A percentile compares a stretch with the other conserved stretches of the same genome.
phyloP scores from a whole-genome alignment of 1,139 yeast genomes.

The Diutina neorugosa region DNA sequence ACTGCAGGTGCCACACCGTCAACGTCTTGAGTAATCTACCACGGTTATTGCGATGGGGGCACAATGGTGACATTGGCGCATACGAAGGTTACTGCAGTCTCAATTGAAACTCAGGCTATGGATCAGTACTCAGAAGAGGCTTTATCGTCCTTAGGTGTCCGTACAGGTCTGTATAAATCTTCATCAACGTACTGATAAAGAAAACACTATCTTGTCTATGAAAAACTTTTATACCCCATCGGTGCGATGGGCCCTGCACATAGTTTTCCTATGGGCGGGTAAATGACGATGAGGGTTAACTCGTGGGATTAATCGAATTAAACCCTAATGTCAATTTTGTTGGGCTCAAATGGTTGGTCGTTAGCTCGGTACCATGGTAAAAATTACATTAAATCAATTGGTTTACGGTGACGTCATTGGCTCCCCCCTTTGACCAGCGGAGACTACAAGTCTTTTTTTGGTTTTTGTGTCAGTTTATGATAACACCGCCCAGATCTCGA shows the following conservation, averaged over 20 bases:
- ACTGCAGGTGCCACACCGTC: too few relatives aligned
- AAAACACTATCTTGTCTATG: neutral
- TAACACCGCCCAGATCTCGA: too few relatives aligned
- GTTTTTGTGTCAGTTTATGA: too few relatives aligned
- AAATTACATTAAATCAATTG: too few relatives aligned
- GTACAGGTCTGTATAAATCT: constrained; percentile 2
- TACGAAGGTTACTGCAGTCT: neutral
- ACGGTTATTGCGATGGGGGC: neutral
- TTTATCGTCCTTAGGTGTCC: constrained; percentile 3
- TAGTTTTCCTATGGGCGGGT: neutral
- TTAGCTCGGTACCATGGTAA: too few relatives aligned
- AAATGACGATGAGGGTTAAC: neutral
- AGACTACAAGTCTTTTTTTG: too few relatives aligned
- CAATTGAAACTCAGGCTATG: neutral
- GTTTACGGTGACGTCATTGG: too few relatives aligned
- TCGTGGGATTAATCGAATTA: neutral
- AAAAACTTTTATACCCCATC: neutral
- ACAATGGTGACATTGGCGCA: neutral
- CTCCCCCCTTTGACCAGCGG: too few relatives aligned
- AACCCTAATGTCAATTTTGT: too few relatives aligned
- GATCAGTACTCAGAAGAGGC: constrained; percentile 3
- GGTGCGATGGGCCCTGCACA: neutral
- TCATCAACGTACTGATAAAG: constrained; percentile 3
- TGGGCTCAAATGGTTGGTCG: too few relatives aligned
- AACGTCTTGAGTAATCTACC: too few relatives aligned